These are phyloP conservation scores for Conticribra guillardii DNA, from an alignment of 108 stramenopile species.

Conservation along the genomic window DNA sequence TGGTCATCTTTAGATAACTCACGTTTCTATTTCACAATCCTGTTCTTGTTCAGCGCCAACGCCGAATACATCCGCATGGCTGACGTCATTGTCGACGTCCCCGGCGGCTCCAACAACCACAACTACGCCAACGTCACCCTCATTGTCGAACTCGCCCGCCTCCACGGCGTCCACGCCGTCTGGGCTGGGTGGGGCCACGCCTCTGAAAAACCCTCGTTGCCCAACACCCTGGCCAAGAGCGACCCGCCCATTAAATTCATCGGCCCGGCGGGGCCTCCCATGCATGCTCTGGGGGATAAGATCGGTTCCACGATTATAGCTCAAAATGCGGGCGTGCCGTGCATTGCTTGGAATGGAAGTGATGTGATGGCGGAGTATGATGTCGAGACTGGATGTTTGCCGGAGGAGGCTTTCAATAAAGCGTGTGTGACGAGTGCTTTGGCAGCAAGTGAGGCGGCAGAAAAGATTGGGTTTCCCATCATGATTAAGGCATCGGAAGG, in stretches of 20 bases:
- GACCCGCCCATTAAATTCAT: conserved; percentile 94
- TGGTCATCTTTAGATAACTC: conserved; percentile 3
- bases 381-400: conserved; percentile 72
- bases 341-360: conserved; percentile 97
- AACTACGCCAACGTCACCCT: conserved; percentile 99
- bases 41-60: conserved; percentile 83
- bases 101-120: conserved; percentile 99
- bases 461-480: conserved; percentile 95
- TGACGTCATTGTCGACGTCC: conserved; percentile 99
- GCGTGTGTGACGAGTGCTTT: conserved; percentile 85
- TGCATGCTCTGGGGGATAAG: conserved; percentile 99
- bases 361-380: conserved; percentile 84
- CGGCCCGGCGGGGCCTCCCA: conserved; percentile 97
- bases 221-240: conserved; percentile 83
- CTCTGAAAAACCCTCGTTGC: conserved; percentile 95
- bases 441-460: conserved; percentile 79
- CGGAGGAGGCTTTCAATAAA: conserved; percentile 84
- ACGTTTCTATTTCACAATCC: conserved; percentile 27
- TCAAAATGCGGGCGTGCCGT: conserved; percentile 97
- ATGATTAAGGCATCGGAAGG: conserved; percentile 99
- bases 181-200: conserved; percentile 99
- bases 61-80: conserved; percentile 99
- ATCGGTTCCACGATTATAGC: conserved; percentile 99
- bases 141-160: conserved; percentile 98
- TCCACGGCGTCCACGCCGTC: conserved; percentile 98